Conservation (phyloP, 805 yeast species). For the Zygosaccharomyces bailii region DNA sequence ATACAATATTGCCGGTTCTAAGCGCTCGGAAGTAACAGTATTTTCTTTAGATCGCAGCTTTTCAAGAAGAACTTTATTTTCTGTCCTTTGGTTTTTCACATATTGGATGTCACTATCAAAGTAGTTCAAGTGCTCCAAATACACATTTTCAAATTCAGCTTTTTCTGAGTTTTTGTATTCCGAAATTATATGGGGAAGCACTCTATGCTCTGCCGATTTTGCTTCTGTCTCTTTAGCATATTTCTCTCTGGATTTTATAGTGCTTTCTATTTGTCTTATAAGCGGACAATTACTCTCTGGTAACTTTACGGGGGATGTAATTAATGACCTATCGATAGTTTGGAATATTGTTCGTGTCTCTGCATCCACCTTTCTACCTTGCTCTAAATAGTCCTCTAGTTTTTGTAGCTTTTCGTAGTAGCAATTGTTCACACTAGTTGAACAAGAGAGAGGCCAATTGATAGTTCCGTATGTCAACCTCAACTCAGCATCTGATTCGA, state of each 20-base stretch:
- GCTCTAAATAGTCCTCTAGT: constrained; percentile 47
- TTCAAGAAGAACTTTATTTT: constrained; percentile 40
- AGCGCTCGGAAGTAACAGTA: constrained; percentile 10
- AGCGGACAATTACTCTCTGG: constrained; percentile 35
- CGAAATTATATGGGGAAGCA: constrained; percentile 52
- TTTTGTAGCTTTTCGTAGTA: constrained; percentile 42
- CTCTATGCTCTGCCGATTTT: constrained; percentile 45
- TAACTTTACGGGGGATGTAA: constrained; percentile 37
- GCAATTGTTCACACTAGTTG: constrained; percentile 42
- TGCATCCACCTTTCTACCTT: constrained; percentile 62
- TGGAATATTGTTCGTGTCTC: constrained; percentile 46
- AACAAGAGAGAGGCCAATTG: constrained; percentile 51
- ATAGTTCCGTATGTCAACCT: constrained; percentile 49
- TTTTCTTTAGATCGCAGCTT: constrained; percentile 35
- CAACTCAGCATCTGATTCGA: constrained; percentile 52
- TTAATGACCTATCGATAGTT: constrained; percentile 47
- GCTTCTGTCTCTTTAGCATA: constrained; percentile 42
- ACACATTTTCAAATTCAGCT: constrained; percentile 40
- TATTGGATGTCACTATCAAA: constrained; percentile 50
- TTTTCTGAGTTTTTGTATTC: constrained; percentile 40
- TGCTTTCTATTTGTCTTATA: constrained; percentile 35
- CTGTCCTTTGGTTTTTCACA: constrained; percentile 41
- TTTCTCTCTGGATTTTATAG: constrained; percentile 34
- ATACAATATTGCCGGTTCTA: constrained; percentile 24
- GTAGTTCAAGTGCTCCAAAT: constrained; percentile 42